Conservation (phyloP, 2,329 filamentous ascomycete species). For the Fusarium sp. region DNA sequence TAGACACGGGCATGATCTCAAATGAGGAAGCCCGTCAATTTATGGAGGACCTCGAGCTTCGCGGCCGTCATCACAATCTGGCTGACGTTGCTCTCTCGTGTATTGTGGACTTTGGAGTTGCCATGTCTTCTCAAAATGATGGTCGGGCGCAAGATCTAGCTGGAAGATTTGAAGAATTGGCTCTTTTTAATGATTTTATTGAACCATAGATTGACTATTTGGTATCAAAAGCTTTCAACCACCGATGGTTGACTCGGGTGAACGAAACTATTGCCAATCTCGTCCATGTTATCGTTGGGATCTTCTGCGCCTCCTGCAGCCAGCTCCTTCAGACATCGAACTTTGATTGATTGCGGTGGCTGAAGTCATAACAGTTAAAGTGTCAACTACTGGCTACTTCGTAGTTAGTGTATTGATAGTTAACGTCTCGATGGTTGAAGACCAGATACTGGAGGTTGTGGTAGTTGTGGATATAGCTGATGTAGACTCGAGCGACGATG, state of each 20-base stretch:
- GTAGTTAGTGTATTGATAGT: accelerated
- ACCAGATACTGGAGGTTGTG: accelerated
- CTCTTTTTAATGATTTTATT: neutral
- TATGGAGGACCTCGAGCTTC: neutral
- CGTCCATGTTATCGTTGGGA: too few species aligned
- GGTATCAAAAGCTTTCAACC: neutral
- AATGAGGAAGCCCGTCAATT: neutral
- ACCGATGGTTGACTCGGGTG: too few species aligned
- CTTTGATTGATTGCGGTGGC: neutral
- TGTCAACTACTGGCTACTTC: neutral
- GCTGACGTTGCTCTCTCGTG: neutral
- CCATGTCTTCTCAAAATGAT: neutral
- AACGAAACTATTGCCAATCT: too few species aligned
- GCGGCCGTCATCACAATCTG: neutral
- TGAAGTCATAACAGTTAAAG: accelerated
- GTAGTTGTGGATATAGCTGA: accelerated
- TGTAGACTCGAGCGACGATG: neutral
- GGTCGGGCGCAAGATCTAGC: neutral
- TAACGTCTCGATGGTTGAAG: accelerated
- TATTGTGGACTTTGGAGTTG: neutral
- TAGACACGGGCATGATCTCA: neutral
- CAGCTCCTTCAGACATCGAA: too few species aligned
- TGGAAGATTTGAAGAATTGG: neutral
- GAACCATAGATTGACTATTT: neutral
- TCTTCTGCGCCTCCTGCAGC: too few species aligned